Base-by-base conservation (phyloP, 768 basidiomycete genomes). In the Russula sp. region DNA sequence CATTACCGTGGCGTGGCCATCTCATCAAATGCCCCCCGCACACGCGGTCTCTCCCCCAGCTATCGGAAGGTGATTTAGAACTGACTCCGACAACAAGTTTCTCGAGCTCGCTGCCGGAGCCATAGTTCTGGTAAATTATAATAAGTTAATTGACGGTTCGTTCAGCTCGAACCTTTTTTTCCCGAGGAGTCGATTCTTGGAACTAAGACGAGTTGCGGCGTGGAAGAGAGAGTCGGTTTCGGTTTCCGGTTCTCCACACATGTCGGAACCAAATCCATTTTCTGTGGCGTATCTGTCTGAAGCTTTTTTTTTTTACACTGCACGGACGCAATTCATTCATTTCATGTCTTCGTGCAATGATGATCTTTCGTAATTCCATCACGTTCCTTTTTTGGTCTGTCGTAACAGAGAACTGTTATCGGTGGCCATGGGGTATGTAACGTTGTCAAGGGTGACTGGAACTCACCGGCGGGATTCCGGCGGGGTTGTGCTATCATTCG, bases 241-340 rank as follows among this genome's bases (percentile, higher is more conserved):
- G 38, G 14, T 40, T 40, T 40, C 36, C 36, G 2, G 10, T 14
- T 13, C 3, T 16, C 6, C 14, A 38, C 32, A 53, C n/a, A 20
- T 59, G 56, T 51, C 46, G 46, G 54, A 26, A 58, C 50, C 48
- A 63, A 42, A 26, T 54, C 51, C 48, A 63, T 67, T 34, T 80
- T 78, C 66, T 76, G 38, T 67, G 78, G 54, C 72, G 77, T 34
- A 74, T 76, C 22, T 79, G 78, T 61, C 78, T 32, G 73, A 0
- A 76, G 18, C 38, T 1, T 1, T 40, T 40, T 75, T 34, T 36
- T 36, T 2, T 75, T 74, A 69, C 75, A 75, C 44, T 78, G 42
- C 18, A 77, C 77, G 3, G 70, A 70, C 49, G 75, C 73, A 57
- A 75, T 74, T 0, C 48, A 76, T 20, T 77, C 28, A 30, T 20